Percentiles rank a stretch among this genome's conserved stretches.
phyloP scores from a whole-genome alignment of 306 rosid species.

The Rubus parviflorus region DNA sequence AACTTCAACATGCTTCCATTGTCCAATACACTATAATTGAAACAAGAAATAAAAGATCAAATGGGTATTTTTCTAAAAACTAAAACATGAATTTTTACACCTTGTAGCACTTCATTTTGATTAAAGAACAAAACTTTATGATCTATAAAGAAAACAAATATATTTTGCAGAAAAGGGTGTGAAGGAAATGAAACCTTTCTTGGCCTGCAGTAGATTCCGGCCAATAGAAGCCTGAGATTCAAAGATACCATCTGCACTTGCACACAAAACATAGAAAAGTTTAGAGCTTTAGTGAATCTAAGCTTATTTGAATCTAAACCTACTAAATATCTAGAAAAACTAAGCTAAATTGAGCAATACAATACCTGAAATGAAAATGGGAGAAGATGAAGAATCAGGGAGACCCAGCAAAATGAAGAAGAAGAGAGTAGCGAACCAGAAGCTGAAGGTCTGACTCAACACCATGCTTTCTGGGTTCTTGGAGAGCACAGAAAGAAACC shows the following conservation, averaged over 20 bases:
- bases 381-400: constrained; percentile 46
- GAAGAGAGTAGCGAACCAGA: constrained; percentile 37
- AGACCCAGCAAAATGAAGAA: constrained; percentile 36
- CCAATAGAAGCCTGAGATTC: constrained; percentile 46
- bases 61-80: not conserved
- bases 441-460: constrained; percentile 37
- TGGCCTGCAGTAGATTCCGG: constrained; percentile 84
- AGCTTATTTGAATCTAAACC: not conserved
- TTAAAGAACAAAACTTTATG: not conserved
- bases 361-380: constrained; percentile 60
- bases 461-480: constrained; percentile 36
- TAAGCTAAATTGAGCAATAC: not conserved
- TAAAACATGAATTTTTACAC: constrained; percentile 12
- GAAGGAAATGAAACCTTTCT: constrained; percentile 45
- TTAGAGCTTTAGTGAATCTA: not conserved
- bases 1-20: not conserved
- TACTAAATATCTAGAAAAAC: not conserved
- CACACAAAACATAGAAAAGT: constrained; percentile 20
- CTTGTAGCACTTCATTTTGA: constrained; percentile 18
- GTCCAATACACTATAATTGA: not conserved
- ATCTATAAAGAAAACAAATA: not conserved
- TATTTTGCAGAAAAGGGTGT: constrained; percentile 1
- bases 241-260: constrained; percentile 49
- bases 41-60: not conserved
- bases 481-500: not conserved